Percentiles rank a stretch among this genome's conserved stretches.
phyloP scores from a whole-genome alignment of 2,329 filamentous ascomycete genomes.

The Aulographum hederae region DNA sequence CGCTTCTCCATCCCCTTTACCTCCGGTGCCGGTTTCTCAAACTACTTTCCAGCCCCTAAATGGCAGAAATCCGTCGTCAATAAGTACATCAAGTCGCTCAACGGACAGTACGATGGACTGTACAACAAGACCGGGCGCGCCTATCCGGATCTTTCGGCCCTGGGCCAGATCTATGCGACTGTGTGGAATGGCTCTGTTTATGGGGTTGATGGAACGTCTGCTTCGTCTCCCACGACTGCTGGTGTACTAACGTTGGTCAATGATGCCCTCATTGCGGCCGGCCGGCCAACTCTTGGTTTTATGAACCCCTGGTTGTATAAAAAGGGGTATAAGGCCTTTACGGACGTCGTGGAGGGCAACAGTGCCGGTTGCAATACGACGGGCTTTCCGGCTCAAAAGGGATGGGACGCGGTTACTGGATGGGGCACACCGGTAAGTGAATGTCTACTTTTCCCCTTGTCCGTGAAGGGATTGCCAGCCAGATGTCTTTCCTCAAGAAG shows the following conservation, averaged over 20 bases:
- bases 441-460: not conserved
- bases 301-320: slow-evolving; percentile 34
- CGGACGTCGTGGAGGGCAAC: slow-evolving; percentile 24
- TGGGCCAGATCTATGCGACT: slow-evolving; percentile 31
- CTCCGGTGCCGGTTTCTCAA: slow-evolving; percentile 30
- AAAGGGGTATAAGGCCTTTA: slow-evolving; percentile 27
- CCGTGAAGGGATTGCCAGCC: slow-evolving; percentile 2
- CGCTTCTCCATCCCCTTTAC: slow-evolving; percentile 32
- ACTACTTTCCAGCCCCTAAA: slow-evolving; percentile 26
- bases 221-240: slow-evolving; percentile 39
- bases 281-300: slow-evolving; percentile 34
- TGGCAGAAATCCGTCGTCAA: slow-evolving; percentile 29
- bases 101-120: slow-evolving; percentile 27
- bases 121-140: slow-evolving; percentile 36
- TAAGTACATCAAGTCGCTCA: slow-evolving; percentile 23
- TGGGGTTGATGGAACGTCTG: slow-evolving; percentile 31
- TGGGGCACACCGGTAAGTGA: slow-evolving; percentile 7
- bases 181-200: slow-evolving; percentile 21
- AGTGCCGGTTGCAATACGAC: slow-evolving; percentile 15
- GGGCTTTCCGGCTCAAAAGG: slow-evolving; percentile 15
- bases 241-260: slow-evolving; percentile 44
- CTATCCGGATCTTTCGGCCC: slow-evolving; percentile 44
- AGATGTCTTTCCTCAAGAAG: too few relatives aligned
- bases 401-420: slow-evolving; percentile 20
- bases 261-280: slow-evolving; percentile 34